Conservation (phyloP, 495 filamentous ascomycete species). For the Aspergillus carlsbadensis region DNA sequence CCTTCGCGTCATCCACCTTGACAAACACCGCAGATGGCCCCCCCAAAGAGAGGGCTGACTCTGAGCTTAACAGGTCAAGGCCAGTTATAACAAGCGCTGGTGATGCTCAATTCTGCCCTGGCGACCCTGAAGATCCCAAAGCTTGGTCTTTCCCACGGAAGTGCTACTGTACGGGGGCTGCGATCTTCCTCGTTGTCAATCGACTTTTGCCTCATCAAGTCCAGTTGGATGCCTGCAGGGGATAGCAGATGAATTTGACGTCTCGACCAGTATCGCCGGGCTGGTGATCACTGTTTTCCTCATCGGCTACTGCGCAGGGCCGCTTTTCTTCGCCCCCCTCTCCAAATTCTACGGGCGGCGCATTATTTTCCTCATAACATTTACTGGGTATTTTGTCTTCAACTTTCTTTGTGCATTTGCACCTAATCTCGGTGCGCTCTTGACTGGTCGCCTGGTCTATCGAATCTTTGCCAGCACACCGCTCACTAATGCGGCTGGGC, state of each 20-base stretch:
- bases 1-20: too few relatives aligned
- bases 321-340: constrained; percentile 36
- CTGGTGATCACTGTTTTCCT: constrained; percentile 1
- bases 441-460: constrained; percentile 66
- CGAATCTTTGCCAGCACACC: constrained; percentile 63
- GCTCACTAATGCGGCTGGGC: constrained; percentile 60
- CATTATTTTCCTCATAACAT: constrained; percentile 57
- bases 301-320: constrained; percentile 1
- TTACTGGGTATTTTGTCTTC: constrained; percentile 55
- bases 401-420: constrained; percentile 55
- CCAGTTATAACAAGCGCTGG: too few relatives aligned
- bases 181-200: background rate
- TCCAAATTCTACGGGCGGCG: constrained; percentile 63
- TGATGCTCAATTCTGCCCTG: too few relatives aligned
- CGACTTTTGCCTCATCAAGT: background rate
- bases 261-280: background rate
- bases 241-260: background rate
- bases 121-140: too few relatives aligned
- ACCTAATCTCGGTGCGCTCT: constrained; percentile 55
- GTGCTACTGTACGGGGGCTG: too few relatives aligned
- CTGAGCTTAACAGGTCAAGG: too few relatives aligned
- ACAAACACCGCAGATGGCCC: too few relatives aligned
- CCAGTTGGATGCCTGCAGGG: background rate
- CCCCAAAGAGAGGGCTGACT: too few relatives aligned
- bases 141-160: too few relatives aligned